Evolutionary conservation across 2,329 filamentous ascomycete genomes (phyloP), one percentile per base, ranked within the genome.

Genomic region (Arachnomyces sp.): DNA sequence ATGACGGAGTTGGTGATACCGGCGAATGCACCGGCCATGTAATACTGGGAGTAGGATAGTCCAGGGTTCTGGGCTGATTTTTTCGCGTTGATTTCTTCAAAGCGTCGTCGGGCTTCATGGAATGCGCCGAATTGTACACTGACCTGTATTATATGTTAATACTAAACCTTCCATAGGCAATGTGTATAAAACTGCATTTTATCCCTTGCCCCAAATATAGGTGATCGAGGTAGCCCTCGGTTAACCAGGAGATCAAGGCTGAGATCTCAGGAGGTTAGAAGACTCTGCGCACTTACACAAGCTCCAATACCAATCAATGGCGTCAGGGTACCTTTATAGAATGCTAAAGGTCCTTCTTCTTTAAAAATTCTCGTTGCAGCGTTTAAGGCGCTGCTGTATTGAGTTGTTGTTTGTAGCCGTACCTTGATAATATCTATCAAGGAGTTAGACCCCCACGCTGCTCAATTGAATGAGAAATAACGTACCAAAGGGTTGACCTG

Each of bases 41-140:
- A 96, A 74, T 94, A 96, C 66, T 98, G 87, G 1, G 67, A 62
- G 66, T 94, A 94, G 15, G 76, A 77, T 20, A 96, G 77, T 16
- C 72, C 69, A 33, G 51, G 50, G 51, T 59, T 60, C 46, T 53
- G 38, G 40, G 50, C 52, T 45, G 60, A 59, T 45, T 60, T 50
- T 53, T 67, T 65, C 48, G 70, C 60, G 65, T 94, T 94, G 49
- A 75, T 73, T 33, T 76, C 70, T 68, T 96, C 90, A 60, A 98
- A 80, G 56, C 77, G 82, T 44, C 92, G 85, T 44, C 86, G 84
- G 7, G 90, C 89, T 58, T 84, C 82, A 72, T 95, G 88, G 74
- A 96, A 98, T 54, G 84, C 92, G 48, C 89, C 92, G 64, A 98
- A 98, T 71, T 98, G 92, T 54, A 98, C 83, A n/a, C 88, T 95